Conservation (phyloP, 106 monocot species). For the Agapanthus africanus region DNA sequence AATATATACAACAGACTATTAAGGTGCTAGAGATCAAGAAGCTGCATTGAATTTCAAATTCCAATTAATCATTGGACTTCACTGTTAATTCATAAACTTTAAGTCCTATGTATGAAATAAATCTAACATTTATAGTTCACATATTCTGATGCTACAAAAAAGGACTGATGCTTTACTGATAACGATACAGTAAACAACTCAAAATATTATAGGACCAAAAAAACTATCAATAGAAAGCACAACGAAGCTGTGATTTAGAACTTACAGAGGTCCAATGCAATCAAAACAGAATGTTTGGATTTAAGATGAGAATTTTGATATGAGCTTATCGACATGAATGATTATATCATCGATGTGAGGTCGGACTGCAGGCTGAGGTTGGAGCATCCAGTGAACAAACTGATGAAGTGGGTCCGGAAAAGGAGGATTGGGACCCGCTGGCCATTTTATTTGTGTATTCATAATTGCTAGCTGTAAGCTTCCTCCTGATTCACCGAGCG, state of each 20-base stretch:
- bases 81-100: not conserved
- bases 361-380: constrained; percentile 69
- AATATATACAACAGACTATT: too few species aligned
- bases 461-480: constrained; percentile 73
- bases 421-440: constrained; percentile 44
- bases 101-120: not conserved
- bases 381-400: constrained; percentile 87
- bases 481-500: constrained; percentile 70
- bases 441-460: constrained; percentile 85
- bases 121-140: not conserved
- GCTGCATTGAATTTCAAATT: too few species aligned
- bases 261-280: constrained; percentile 2
- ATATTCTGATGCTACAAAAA: not conserved
- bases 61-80: not conserved
- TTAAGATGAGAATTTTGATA: constrained; percentile 52
- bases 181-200: constrained; percentile 2
- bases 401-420: constrained; percentile 79
- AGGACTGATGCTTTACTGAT: not conserved
- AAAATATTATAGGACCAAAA: not conserved
- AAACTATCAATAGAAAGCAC: not conserved
- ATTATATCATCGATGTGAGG: constrained; percentile 76
- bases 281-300: not conserved
- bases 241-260: not conserved
- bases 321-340: constrained; percentile 89
- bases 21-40: not conserved